A percentile compares a stretch with the other conserved stretches of the same genome.
These are phyloP conservation scores for Rubroboletus satanas DNA, from an alignment of 768 basidiomycete genomes.

Conservation along the genomic window DNA sequence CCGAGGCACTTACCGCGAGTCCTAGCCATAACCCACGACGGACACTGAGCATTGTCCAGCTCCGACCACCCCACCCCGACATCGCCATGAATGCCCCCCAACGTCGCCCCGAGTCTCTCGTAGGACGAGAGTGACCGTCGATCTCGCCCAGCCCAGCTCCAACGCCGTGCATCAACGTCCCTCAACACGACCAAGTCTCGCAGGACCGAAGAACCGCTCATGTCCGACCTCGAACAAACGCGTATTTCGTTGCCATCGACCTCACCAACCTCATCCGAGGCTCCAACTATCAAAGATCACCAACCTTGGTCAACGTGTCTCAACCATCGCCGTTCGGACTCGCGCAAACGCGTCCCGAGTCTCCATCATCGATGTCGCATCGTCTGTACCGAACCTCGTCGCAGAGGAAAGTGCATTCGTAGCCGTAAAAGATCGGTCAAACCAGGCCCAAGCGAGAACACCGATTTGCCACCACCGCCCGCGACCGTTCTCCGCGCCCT, in stretches of 20 bases:
- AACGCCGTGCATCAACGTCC: neutral
- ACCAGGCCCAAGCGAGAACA: neutral
- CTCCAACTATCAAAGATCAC: neutral
- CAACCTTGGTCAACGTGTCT: neutral
- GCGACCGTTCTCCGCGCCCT: conserved; percentile 14
- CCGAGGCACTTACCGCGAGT: neutral
- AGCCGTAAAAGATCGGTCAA: neutral
- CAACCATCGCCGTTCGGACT: neutral
- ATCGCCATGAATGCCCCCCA: neutral
- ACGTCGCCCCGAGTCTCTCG: neutral
- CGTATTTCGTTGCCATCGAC: neutral
- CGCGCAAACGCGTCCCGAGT: neutral
- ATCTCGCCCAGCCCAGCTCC: neutral
- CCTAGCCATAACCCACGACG: neutral
- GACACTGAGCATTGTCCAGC: neutral
- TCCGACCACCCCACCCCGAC: neutral
- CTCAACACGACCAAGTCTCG: neutral
- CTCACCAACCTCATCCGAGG: neutral
- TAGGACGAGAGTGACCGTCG: too few species aligned
- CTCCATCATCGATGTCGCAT: neutral
- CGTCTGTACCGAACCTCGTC: neutral
- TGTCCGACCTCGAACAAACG: neutral
- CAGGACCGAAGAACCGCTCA: neutral
- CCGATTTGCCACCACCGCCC: conserved; percentile 2
- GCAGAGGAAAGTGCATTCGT: neutral